Conservation (phyloP, 1,284 basidiomycete genomes). For the Ceratobasidium sp. region DNA sequence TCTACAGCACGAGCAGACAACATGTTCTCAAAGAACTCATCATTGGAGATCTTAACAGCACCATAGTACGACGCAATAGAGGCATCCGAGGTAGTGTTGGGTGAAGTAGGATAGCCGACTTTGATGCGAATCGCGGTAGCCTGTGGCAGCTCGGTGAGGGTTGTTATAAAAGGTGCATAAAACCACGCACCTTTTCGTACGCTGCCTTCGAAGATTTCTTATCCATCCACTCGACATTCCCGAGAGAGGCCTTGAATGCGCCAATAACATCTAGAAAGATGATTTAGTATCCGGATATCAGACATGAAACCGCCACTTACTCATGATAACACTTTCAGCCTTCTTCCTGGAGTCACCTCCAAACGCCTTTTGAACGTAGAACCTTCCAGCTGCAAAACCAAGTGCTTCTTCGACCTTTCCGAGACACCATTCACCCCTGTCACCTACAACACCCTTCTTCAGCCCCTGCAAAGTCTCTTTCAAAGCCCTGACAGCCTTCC, state of each 20-base stretch:
- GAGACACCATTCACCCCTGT: constrained; percentile 79
- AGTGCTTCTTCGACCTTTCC: constrained; percentile 66
- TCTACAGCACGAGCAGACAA: constrained; percentile 63
- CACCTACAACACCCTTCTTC: constrained; percentile 83
- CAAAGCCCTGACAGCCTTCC: constrained; percentile 73
- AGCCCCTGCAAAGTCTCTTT: constrained; percentile 78
- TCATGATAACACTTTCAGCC: constrained; percentile 81
- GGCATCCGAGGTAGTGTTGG: constrained; percentile 55
- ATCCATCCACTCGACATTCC: constrained; percentile 90
- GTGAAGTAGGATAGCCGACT: constrained; percentile 84
- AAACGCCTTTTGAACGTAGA: constrained; percentile 88
- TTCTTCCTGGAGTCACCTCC: constrained; percentile 78
- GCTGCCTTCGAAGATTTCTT: constrained; percentile 79
- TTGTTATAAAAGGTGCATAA: not conserved
- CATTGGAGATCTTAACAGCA: constrained; percentile 66
- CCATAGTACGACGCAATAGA: constrained; percentile 75
- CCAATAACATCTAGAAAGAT: constrained; percentile 69
- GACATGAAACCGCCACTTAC: constrained; percentile 51
- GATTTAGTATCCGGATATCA: constrained; percentile 6
- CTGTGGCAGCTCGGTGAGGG: constrained; percentile 48
- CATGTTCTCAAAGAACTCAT: constrained; percentile 85
- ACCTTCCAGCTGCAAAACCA: constrained; percentile 75
- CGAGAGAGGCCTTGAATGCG: constrained; percentile 81
- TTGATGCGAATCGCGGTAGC: constrained; percentile 80
- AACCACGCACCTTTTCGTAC: constrained; percentile 69